Evolutionary conservation across 495 filamentous ascomycete genomes (phyloP).

Genomic region (Darksidea phi): DNA sequence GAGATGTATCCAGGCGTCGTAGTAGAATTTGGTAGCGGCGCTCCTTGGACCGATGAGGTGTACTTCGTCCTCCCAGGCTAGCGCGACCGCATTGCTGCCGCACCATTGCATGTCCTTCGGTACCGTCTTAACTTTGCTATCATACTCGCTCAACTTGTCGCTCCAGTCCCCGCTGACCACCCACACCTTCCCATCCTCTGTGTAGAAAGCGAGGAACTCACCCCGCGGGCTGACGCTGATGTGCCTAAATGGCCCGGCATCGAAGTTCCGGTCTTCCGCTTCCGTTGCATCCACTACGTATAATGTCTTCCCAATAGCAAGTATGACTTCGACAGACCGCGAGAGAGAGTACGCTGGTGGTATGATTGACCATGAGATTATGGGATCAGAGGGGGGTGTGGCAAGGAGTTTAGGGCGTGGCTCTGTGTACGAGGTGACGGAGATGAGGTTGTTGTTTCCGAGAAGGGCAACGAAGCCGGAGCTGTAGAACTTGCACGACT

Average conservation of each 20-base stretch:
- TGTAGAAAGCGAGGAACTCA: conserved; percentile 81
- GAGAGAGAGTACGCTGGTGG: conserved; percentile 87
- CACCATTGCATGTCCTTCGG: conserved; percentile 94
- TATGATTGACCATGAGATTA: conserved; percentile 87
- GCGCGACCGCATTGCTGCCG: conserved; percentile 88
- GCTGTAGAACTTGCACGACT: conserved; percentile 84
- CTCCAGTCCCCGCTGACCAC: conserved; percentile 95
- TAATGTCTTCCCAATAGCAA: conserved; percentile 82
- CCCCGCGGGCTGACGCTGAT: conserved; percentile 89
- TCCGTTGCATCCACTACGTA: conserved; percentile 84
- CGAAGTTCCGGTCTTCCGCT: conserved; percentile 83
- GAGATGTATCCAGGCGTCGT: conserved; percentile 87
- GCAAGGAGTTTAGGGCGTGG: conserved; percentile 83
- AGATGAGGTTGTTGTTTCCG: conserved; percentile 80
- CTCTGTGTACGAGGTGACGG: conserved; percentile 85
- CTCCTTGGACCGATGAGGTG: conserved; percentile 87
- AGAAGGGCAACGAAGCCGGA: conserved; percentile 91
- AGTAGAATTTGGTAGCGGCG: conserved; percentile 77
- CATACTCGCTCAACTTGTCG: conserved; percentile 84
- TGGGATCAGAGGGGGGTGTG: conserved; percentile 69
- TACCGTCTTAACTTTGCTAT: conserved; percentile 77
- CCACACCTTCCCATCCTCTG: conserved; percentile 80
- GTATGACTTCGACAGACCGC: conserved; percentile 88
- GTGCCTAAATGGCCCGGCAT: conserved; percentile 89
- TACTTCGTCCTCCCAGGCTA: conserved; percentile 98